phyloP scores from a whole-genome alignment of 768 basidiomycete species.

The Xanthoconium stramineum region DNA sequence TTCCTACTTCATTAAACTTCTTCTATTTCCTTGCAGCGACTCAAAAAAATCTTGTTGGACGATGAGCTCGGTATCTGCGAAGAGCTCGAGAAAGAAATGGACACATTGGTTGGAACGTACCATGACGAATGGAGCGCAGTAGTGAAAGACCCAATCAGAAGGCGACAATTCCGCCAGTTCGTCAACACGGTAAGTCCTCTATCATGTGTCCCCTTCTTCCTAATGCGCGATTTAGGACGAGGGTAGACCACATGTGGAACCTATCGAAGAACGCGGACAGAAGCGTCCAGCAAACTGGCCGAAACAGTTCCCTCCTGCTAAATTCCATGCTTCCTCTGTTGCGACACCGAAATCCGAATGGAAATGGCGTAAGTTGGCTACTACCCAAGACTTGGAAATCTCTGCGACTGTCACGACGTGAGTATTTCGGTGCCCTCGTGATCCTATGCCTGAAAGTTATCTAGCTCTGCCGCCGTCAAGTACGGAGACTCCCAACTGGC shows the following conservation, averaged over 20 bases:
- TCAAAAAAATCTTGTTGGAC: constrained; percentile 61
- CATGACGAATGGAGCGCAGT: constrained; percentile 69
- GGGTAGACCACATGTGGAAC: constrained; percentile 34
- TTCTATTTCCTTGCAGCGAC: constrained; percentile 37
- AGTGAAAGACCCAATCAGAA: constrained; percentile 48
- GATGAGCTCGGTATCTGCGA: constrained; percentile 71
- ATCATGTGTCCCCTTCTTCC: neutral
- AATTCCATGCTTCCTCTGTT: constrained; percentile 39
- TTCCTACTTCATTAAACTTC: neutral
- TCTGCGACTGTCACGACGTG: constrained; percentile 47
- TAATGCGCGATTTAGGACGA: constrained; percentile 1
- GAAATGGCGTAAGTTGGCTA: constrained; percentile 54
- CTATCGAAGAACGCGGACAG: constrained; percentile 60
- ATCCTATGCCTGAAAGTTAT: neutral
- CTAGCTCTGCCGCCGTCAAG: constrained; percentile 48
- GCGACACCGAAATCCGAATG: constrained; percentile 47
- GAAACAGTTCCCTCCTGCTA: constrained; percentile 48
- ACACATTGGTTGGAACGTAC: constrained; percentile 60
- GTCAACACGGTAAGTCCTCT: constrained; percentile 49
- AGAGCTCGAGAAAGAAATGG: constrained; percentile 66
- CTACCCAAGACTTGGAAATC: constrained; percentile 45
- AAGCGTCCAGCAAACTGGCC: constrained; percentile 67
- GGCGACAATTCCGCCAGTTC: constrained; percentile 59
- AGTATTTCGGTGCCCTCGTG: constrained; percentile 12
- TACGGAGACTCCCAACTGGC: constrained; percentile 68